phyloP scores from a whole-genome alignment of 331 rosid genomes.

The Telfairia occidentalis region DNA sequence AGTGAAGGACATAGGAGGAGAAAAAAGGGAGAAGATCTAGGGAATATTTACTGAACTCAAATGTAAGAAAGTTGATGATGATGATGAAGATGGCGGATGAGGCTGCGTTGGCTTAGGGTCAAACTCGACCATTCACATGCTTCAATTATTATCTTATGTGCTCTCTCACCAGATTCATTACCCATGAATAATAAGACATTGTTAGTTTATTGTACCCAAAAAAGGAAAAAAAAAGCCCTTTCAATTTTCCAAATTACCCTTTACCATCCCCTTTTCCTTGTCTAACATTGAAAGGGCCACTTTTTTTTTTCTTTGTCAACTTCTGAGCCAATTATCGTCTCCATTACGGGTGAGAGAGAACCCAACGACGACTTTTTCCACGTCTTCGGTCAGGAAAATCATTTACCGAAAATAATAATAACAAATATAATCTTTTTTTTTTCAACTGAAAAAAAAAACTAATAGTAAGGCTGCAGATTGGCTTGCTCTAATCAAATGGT shows the following conservation, averaged over 20 bases:
- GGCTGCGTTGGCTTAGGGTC: slow-evolving; percentile 13
- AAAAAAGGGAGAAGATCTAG: neutral
- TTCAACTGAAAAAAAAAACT: neutral
- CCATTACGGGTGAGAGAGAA: neutral
- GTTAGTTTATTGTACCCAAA: neutral
- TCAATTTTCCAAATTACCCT: neutral
- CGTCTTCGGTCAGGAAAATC: neutral
- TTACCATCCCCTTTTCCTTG: neutral
- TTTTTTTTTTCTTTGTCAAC: neutral
- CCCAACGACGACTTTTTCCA: slow-evolving; percentile 11
- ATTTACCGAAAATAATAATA: neutral
- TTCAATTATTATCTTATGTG: neutral
- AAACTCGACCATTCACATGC: slow-evolving; percentile 12
- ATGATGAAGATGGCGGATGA: neutral
- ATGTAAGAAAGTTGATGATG: neutral
- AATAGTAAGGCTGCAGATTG: neutral
- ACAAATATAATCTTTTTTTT: neutral
- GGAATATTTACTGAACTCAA: neutral
- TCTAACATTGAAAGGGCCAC: neutral
- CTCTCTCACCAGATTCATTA: neutral
- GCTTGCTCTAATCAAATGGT: neutral
- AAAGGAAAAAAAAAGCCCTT: too few species aligned
- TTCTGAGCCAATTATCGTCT: neutral
- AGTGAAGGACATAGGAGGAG: neutral
- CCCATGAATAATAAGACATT: neutral